Evolutionary conservation across 129 eudicot genomes (phyloP), one percentile per base, ranked within the genome.

Genomic region (Arctium lappa): DNA sequence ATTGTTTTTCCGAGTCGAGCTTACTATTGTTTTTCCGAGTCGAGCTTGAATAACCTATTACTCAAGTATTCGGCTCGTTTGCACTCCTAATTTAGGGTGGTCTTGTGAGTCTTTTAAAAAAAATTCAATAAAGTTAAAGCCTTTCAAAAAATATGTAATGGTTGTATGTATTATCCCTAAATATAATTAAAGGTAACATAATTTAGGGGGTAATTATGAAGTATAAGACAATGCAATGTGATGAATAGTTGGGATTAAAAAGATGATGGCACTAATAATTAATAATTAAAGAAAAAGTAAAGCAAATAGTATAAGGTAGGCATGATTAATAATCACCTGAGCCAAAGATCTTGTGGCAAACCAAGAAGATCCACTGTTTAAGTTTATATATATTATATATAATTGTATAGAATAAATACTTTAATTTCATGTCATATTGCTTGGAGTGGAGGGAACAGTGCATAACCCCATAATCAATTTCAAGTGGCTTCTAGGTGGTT

Each of bases 381-480:
- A n/a, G n/a, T 73, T 8, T 7, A n/a, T 66, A 66, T 65, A 65
- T 65, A 65, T n/a, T 5, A 65, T 65, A 18, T 6, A 18, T 62
- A n/a, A 16, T 62, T 65, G 36, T 62, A 56, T 63, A 63, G 37
- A 78, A 78, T 78, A 65, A 56, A 56, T 16, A 76, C 70, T 53
- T 76, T 76, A 50, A 76, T 16, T 87, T 85, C 88, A 87, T 84
- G 76, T 86, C 84, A 60, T 85, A 44, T 46, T 88, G 93, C 83
- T 87, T 83, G 93, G 88, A 88, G 82, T 80, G 84, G 84, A 83
- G 91, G 93, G 86, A 87, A 90, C 93, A 90, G 60, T 83, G 72
- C 63, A 73, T 78, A 39, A 50, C 34, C 79, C 79, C 85, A 81
- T 29, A 8, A 60, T 60, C 68, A 60, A 60, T n/a, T 60, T 60